These are phyloP conservation scores for Bacidia gigantensis DNA, from an alignment of 495 filamentous ascomycete genomes.

Conservation along the genomic window DNA sequence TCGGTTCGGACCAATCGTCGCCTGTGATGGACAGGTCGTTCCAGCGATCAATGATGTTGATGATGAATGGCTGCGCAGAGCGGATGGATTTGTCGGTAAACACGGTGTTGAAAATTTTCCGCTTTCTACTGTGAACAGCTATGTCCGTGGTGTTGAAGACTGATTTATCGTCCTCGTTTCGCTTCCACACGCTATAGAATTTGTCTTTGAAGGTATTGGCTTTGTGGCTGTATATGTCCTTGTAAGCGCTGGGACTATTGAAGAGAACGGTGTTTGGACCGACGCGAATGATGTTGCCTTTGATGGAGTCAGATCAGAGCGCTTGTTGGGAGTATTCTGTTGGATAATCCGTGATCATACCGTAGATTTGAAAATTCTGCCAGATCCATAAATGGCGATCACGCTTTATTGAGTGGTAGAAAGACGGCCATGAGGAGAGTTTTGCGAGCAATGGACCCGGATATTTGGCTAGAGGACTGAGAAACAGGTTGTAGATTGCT, in stretches of 20 bases:
- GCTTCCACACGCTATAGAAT: conserved; percentile 18
- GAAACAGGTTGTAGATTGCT: conserved; percentile 19
- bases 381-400: conserved; percentile 10
- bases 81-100: conserved; percentile 16
- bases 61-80: conserved; percentile 12
- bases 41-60: conserved; percentile 1
- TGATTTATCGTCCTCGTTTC: conserved; percentile 9
- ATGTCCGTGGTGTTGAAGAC: conserved; percentile 19
- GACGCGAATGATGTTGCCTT: conserved; percentile 12
- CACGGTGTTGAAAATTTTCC: conserved; percentile 8
- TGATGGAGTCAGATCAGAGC: no score
- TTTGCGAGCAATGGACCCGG: conserved; percentile 21
- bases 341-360: background rate
- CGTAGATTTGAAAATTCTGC: conserved; percentile 10
- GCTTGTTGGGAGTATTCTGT: background rate
- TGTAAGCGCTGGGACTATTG: conserved; percentile 7
- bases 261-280: conserved; percentile 17
- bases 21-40: background rate
- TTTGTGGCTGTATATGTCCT: conserved; percentile 12
- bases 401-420: conserved; percentile 7
- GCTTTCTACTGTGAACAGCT: conserved; percentile 10
- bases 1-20: background rate
- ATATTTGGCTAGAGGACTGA: conserved; percentile 19
- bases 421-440: conserved; percentile 2
- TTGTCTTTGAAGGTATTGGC: conserved; percentile 9